Evolutionary conservation across 2,329 filamentous ascomycete species (phyloP).

Genomic region (Oidium heveae): DNA sequence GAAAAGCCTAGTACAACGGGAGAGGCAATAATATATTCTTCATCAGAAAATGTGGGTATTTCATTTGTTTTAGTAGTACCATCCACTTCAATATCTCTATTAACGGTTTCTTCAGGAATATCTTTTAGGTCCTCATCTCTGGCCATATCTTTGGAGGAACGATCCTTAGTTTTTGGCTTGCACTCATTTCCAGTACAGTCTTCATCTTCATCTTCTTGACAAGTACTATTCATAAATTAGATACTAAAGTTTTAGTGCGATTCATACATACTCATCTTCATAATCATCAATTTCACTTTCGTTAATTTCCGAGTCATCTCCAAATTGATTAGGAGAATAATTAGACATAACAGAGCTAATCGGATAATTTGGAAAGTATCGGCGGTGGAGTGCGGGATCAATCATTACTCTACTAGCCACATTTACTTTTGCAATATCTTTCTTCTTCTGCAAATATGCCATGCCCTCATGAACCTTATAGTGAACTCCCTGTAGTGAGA

Average conservation of each 20-base stretch:
- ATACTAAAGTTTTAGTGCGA: too few relatives aligned
- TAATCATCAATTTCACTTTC: constrained; percentile 19
- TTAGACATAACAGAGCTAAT: constrained; percentile 51
- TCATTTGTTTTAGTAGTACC: constrained; percentile 11
- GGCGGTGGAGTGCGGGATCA: constrained; percentile 56
- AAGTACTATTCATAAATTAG: neutral
- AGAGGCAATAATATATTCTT: constrained; percentile 63
- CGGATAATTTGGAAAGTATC: constrained; percentile 67
- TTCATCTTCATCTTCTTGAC: constrained; percentile 4
- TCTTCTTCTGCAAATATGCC: constrained; percentile 65
- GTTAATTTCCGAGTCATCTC: constrained; percentile 22
- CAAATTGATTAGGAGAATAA: constrained; percentile 31
- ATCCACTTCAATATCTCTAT: constrained; percentile 6
- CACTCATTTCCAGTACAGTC: constrained; percentile 8
- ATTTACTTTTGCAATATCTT: constrained; percentile 50
- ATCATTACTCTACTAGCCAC: constrained; percentile 77
- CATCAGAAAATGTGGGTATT: constrained; percentile 41
- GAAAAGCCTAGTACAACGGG: constrained; percentile 70
- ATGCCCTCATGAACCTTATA: constrained; percentile 66
- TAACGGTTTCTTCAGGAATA: constrained; percentile 15
- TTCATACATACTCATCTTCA: constrained; percentile 11
- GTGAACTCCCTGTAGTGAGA: constrained; percentile 54
- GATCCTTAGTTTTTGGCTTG: constrained; percentile 14
- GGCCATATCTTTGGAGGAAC: constrained; percentile 12
- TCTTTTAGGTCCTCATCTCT: constrained; percentile 31